Evolutionary conservation across 352 stramenopile species (phyloP).

Genomic region (Phytophthora parvispora): DNA sequence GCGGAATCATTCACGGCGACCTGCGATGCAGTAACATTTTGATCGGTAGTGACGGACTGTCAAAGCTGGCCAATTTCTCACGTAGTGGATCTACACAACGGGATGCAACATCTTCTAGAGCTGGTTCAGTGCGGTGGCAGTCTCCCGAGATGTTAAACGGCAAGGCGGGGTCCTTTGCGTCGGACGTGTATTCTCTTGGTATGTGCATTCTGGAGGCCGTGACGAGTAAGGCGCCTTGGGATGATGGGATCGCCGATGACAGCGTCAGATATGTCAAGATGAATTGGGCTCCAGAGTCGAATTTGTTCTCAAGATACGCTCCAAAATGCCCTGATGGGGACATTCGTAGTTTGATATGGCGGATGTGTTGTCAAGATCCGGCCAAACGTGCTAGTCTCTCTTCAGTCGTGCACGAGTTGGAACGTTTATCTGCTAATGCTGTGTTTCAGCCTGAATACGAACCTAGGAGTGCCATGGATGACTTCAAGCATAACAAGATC

Average conservation of each 20-base stretch:
- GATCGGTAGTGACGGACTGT: constrained; percentile 20
- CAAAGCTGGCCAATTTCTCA: background rate
- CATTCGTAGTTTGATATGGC: background rate
- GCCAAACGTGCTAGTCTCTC: constrained; percentile 1
- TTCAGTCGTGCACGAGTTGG: constrained; percentile 1
- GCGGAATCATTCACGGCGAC: constrained; percentile 24
- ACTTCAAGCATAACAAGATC: background rate
- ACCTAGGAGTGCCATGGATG: background rate
- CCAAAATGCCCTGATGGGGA: background rate
- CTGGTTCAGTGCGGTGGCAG: background rate
- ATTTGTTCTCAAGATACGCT: background rate
- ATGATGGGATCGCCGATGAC: background rate
- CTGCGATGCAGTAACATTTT: constrained; percentile 43
- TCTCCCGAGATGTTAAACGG: constrained; percentile 10
- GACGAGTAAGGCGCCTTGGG: constrained; percentile 12
- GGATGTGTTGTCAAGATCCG: constrained; percentile 6
- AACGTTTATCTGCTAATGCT: background rate
- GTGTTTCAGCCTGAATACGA: background rate
- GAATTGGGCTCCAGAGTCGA: background rate
- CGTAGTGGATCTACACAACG: background rate
- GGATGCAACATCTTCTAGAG: background rate
- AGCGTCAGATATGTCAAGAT: background rate
- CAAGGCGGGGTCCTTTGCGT: background rate
- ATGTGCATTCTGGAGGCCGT: constrained; percentile 28
- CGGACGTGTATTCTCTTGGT: constrained; percentile 22